Evolutionary conservation across 2,329 filamentous ascomycete species (phyloP).

Genomic region (Aspergillus proliferans): DNA sequence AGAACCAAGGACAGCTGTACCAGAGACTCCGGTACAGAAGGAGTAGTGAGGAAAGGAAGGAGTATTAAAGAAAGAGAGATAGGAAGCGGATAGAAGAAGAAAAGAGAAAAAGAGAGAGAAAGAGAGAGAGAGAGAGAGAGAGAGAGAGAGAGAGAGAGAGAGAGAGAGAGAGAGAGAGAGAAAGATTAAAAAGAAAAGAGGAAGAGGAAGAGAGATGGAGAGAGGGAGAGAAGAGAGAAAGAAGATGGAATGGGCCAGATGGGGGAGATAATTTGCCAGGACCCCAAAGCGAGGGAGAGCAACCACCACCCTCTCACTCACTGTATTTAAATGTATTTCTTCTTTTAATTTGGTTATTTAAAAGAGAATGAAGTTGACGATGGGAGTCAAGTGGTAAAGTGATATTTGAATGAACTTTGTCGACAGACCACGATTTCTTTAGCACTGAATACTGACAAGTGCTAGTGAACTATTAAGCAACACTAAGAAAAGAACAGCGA

Average conservation of each 20-base stretch:
- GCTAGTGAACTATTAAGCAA: too few relatives aligned
- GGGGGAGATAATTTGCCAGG: neutral
- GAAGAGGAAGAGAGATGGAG: slow-evolving; percentile 13
- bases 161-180: neutral
- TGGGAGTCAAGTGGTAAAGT: too few relatives aligned
- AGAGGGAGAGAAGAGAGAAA: slow-evolving; percentile 8
- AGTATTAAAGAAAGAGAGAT: slow-evolving; percentile 3
- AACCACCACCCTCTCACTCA: neutral
- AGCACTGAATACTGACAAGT: too few relatives aligned
- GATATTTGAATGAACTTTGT: too few relatives aligned
- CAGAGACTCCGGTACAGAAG: neutral
- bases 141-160: slow-evolving; percentile 8
- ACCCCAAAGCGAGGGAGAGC: slow-evolving; percentile 3
- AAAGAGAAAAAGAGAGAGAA: neutral
- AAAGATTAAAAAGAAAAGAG: slow-evolving; percentile 6
- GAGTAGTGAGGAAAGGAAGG: slow-evolving; percentile 2
- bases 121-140: neutral
- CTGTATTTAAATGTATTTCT: slow-evolving; percentile 2
- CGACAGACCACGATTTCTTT: too few relatives aligned
- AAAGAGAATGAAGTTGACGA: too few relatives aligned
- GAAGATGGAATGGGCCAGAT: slow-evolving; percentile 5
- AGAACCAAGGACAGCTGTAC: slow-evolving; percentile 4
- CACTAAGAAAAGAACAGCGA: too few relatives aligned
- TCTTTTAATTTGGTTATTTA: too few relatives aligned
- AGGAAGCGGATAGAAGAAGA: neutral